phyloP scores from a whole-genome alignment of 2,329 filamentous ascomycete genomes.

The Diaporthe vaccinii region DNA sequence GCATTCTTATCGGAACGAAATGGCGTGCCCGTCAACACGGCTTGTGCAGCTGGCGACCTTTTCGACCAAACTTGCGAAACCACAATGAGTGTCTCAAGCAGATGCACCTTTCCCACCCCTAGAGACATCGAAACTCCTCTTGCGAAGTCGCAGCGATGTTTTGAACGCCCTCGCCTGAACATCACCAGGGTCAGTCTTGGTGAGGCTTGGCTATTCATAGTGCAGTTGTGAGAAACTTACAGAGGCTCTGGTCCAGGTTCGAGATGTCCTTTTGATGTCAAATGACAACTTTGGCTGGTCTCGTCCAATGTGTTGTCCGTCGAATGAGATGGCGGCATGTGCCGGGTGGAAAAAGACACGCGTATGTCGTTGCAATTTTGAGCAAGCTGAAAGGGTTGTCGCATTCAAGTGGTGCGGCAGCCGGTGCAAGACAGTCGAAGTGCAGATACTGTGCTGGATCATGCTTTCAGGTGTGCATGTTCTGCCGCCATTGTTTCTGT shows the following conservation, averaged over 20 bases:
- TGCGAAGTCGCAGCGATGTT: slow-evolving; percentile 10
- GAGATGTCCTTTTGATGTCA: slow-evolving; percentile 3
- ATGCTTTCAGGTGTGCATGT: neutral
- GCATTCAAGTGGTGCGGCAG: slow-evolving; percentile 10
- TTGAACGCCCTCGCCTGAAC: neutral
- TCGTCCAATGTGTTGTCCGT: neutral
- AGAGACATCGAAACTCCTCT: neutral
- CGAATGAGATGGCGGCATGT: neutral
- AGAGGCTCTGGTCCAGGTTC: slow-evolving; percentile 1
- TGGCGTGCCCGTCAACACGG: neutral
- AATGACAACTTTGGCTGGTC: neutral
- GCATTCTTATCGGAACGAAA: neutral
- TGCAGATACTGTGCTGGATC: neutral
- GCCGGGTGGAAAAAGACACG: neutral
- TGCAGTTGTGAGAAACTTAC: slow-evolving; percentile 2
- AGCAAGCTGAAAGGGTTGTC: slow-evolving; percentile 9
- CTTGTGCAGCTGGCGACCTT: neutral
- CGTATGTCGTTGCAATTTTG: neutral
- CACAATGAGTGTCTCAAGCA: slow-evolving; percentile 2
- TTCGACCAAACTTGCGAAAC: neutral
- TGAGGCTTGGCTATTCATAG: neutral
- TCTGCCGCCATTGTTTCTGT: slow-evolving; percentile 2
- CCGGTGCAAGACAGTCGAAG: slow-evolving; percentile 4
- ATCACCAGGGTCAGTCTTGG: neutral
- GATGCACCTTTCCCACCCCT: neutral